Conservation (phyloP, 2,329 filamentous ascomycete species). For the Leptographium flavum region DNA sequence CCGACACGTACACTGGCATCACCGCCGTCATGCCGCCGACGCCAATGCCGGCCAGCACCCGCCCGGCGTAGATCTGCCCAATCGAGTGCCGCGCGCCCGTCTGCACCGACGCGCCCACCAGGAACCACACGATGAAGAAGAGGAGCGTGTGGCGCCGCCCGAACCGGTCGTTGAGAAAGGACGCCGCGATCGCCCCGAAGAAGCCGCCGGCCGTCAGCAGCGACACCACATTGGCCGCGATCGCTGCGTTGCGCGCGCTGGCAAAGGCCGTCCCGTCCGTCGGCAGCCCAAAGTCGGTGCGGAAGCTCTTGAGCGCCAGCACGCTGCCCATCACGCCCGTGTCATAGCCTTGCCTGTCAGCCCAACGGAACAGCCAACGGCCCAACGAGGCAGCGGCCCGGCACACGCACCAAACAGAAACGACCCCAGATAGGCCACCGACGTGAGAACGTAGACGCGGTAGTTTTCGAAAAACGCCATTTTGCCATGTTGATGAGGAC, state of each 20-base stretch:
- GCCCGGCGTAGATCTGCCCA: constrained; percentile 21
- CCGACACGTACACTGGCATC: constrained; percentile 29
- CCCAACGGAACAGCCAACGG: not conserved
- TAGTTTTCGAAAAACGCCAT: not conserved
- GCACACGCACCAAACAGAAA: not conserved
- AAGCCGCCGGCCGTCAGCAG: constrained; percentile 2
- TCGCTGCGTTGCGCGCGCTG: constrained; percentile 33
- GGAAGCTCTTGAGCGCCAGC: constrained; percentile 2
- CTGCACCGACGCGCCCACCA: constrained; percentile 4
- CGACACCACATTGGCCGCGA: not conserved
- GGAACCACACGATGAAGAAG: constrained; percentile 3
- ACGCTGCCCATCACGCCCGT: constrained; percentile 3
- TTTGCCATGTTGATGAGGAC: not conserved
- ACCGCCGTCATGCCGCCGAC: constrained; percentile 25
- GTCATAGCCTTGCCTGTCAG: not conserved
- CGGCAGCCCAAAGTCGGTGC: constrained; percentile 1
- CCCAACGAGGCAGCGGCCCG: not conserved
- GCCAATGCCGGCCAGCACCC: constrained; percentile 19
- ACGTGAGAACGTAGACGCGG: constrained; percentile 1
- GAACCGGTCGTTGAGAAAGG: constrained; percentile 1
- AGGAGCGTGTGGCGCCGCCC: constrained; percentile 4
- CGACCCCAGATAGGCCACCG: constrained; percentile 1
- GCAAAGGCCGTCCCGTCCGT: constrained; percentile 21
- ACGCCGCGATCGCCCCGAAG: not conserved
- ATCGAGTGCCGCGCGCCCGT: constrained; percentile 3